Evolutionary conservation across 23 red algal genomes (phyloP).

Genomic region (Gracilaria vermiculophylla): DNA sequence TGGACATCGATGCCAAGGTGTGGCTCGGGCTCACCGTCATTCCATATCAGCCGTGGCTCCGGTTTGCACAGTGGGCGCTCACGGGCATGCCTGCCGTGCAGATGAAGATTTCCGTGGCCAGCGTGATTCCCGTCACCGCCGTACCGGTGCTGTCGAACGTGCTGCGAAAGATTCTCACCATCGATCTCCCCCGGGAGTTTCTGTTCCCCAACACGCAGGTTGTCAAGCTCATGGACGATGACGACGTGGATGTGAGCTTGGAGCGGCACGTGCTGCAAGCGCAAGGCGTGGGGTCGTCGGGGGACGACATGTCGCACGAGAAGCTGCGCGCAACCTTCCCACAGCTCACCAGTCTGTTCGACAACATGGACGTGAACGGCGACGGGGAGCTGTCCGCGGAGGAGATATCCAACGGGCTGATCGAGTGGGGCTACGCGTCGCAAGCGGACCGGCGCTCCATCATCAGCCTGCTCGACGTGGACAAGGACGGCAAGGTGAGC

Average conservation of each 20-base stretch:
- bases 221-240: conserved; percentile 20
- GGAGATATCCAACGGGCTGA: conserved; percentile 40
- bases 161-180: conserved; percentile 32
- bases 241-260: background rate
- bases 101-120: conserved; percentile 17
- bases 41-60: conserved; percentile 38
- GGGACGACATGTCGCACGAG: background rate
- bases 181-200: conserved; percentile 47
- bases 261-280: background rate
- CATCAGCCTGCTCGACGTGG: conserved; percentile 21
- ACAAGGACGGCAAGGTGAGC: conserved; percentile 17
- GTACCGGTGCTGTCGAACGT: conserved; percentile 51
- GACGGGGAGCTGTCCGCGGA: conserved; percentile 32
- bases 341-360: conserved; percentile 14
- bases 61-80: conserved; percentile 56
- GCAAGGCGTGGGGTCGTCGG: background rate
- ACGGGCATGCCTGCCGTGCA: conserved; percentile 40
- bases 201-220: conserved; percentile 46
- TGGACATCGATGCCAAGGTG: conserved; percentile 54
- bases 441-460: conserved; percentile 40
- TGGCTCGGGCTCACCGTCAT: conserved; percentile 64
- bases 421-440: conserved; percentile 62
- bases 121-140: conserved; percentile 45
- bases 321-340: conserved; percentile 10
- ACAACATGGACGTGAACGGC: conserved; percentile 38